These are phyloP conservation scores for Clonostachys solani DNA, from an alignment of 2,329 filamentous ascomycete species.

Conservation along the genomic window DNA sequence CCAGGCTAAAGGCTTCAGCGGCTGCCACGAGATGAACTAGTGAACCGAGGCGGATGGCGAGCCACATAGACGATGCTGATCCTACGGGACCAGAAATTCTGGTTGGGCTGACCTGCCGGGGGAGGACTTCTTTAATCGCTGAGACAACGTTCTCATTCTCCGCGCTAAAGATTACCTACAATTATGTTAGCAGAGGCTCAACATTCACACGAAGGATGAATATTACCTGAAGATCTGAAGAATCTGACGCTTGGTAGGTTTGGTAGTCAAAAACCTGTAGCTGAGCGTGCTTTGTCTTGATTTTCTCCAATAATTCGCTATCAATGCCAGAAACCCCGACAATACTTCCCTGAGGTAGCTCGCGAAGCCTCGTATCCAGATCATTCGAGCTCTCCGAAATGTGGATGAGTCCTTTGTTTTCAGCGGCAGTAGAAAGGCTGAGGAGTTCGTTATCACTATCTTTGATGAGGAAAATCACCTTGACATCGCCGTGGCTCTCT, in stretches of 20 bases:
- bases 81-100: background rate
- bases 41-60: background rate
- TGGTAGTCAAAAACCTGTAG: background rate
- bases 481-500: too few relatives aligned
- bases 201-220: background rate
- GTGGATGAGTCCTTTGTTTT: too few relatives aligned
- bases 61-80: background rate
- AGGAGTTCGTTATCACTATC: too few relatives aligned
- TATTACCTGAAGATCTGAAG: background rate
- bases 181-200: background rate
- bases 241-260: background rate
- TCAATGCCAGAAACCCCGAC: too few relatives aligned
- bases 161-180: background rate
- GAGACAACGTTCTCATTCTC: background rate
- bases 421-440: too few relatives aligned
- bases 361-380: too few relatives aligned
- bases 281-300: background rate
- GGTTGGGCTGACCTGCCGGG: background rate
- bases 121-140: background rate
- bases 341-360: too few relatives aligned
- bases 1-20: conserved; percentile 6
- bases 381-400: too few relatives aligned
- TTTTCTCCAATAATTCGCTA: too few relatives aligned
- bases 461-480: too few relatives aligned
- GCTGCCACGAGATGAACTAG: background rate